Evolutionary conservation across 108 stramenopile genomes (phyloP).

Genomic region (Discostella stelligeroides): DNA sequence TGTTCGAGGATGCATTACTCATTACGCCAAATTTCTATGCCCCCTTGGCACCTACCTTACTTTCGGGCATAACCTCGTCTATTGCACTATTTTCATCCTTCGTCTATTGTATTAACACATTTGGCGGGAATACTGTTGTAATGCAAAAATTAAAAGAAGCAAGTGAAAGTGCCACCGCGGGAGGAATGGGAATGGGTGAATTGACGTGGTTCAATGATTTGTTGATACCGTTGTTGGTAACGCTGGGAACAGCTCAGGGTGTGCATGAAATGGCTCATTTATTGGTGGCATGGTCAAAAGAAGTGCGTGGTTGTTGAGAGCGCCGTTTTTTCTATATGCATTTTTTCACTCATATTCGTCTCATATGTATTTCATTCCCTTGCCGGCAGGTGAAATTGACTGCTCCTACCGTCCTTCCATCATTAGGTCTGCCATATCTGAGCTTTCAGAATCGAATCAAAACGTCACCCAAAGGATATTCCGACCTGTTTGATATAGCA

Average conservation of each 20-base stretch:
- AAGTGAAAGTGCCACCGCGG: constrained; percentile 28
- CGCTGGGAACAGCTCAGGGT: constrained; percentile 46
- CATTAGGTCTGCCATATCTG: constrained; percentile 52
- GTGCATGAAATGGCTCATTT: constrained; percentile 66
- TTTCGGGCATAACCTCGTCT: constrained; percentile 23
- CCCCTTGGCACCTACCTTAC: constrained; percentile 16
- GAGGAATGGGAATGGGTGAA: constrained; percentile 26
- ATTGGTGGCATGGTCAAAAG: constrained; percentile 48
- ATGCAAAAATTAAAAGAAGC: constrained; percentile 48
- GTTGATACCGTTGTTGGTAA: constrained; percentile 49
- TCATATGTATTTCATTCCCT: neutral
- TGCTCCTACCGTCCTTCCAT: constrained; percentile 54
- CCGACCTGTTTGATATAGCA: constrained; percentile 75
- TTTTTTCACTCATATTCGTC: constrained; percentile 11
- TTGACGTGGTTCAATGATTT: constrained; percentile 63
- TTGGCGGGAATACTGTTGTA: constrained; percentile 48
- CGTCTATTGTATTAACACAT: constrained; percentile 52
- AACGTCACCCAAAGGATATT: constrained; percentile 61
- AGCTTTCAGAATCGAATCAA: constrained; percentile 63
- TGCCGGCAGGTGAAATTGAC: constrained; percentile 36
- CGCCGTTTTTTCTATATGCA: constrained; percentile 4
- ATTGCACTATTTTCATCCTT: constrained; percentile 41
- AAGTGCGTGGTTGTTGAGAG: constrained; percentile 36
- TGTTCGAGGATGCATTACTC: constrained; percentile 43
- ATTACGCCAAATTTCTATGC: constrained; percentile 54